Evolutionary conservation across 176 grass and related monocot species (phyloP), one percentile per base, ranked within the genome.

Genomic region (Avena eriantha): DNA sequence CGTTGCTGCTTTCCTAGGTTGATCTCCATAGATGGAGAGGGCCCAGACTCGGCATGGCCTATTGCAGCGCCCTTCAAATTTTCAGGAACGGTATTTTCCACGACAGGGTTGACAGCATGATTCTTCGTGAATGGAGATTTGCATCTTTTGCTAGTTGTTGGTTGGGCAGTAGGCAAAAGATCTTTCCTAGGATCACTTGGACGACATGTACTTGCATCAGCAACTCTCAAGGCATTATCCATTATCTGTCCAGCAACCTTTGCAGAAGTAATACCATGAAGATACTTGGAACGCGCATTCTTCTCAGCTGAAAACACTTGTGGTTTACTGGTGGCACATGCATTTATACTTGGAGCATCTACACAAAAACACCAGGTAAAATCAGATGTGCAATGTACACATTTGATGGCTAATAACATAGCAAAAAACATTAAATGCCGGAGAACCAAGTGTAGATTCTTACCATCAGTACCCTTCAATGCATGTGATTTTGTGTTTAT

Each of bases 271-370:
- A 71, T 82, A 66, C 89, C 82, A 89, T 71, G 41, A 74, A 58
- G 69, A 73, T 76, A 56, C 73, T 91, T 89, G 48, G 85, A 71
- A 54, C 68, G 36, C 19, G 50, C 43, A 35, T 65, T 85, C 80
- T 85, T 89, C 74, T 89, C 87, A 51, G 69, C 54, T 49, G 85
- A 86, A 73, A 76, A 53, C 34, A 49, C 35, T 81, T 58, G 77
- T 4, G 15, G 12, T 17, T 67, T 82, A 86, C 51, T 89, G 41
- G 57, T 72, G 68, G 81, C 60, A 55, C 69, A 77, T 41, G 11
- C 67, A 78, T 51, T 88, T 90, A 22, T 79, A 86, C 35, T 79
- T 82, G 76, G 63, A 82, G 33, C 83, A 57, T 83, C 96, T 98
- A 83, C 59, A 94, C 56, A 58, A 67, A 67, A 67, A 53, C 73